Evolutionary conservation across 2,329 filamentous ascomycete species (phyloP).

Genomic region (Epichloe typhina): DNA sequence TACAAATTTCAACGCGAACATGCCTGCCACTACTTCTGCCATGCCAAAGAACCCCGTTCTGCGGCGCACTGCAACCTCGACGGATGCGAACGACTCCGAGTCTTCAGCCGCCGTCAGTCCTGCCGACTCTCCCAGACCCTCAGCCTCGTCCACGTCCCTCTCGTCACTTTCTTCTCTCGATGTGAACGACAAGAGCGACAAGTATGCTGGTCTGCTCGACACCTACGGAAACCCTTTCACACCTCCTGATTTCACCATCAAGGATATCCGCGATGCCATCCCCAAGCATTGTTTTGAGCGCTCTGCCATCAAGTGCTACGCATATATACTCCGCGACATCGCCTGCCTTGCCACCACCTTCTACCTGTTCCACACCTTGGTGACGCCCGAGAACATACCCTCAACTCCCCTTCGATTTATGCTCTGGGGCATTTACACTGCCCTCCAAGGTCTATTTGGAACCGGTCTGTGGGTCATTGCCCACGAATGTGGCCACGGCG

Average conservation of each 20-base stretch:
- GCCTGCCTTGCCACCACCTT: slow-evolving; percentile 62
- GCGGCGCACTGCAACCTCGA: slow-evolving; percentile 34
- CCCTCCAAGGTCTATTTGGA: slow-evolving; percentile 82
- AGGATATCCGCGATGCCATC: slow-evolving; percentile 92
- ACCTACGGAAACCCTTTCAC: slow-evolving; percentile 92
- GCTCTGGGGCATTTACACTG: slow-evolving; percentile 53
- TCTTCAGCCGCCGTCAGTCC: slow-evolving; percentile 46
- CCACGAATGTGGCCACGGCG: slow-evolving; percentile 94
- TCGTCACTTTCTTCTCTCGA: slow-evolving; percentile 70
- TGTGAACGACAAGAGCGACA: slow-evolving; percentile 23
- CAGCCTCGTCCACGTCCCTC: slow-evolving; percentile 77
- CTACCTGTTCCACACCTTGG: slow-evolving; percentile 76
- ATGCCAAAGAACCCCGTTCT: slow-evolving; percentile 29
- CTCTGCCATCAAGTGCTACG: slow-evolving; percentile 59
- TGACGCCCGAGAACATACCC: slow-evolving; percentile 73
- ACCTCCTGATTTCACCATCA: slow-evolving; percentile 92
- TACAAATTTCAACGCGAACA: slow-evolving; percentile 14
- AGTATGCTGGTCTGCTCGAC: slow-evolving; percentile 62
- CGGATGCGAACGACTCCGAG: slow-evolving; percentile 36
- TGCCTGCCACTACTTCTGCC: slow-evolving; percentile 35
- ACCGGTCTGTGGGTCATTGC: slow-evolving; percentile 94
- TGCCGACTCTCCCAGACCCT: slow-evolving; percentile 44
- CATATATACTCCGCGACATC: slow-evolving; percentile 77
- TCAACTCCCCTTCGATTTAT: slow-evolving; percentile 51
- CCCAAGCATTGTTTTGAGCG: slow-evolving; percentile 95